Conservation (phyloP, 2,329 filamentous ascomycete genomes). For the Colletotrichum brevisporum region DNA sequence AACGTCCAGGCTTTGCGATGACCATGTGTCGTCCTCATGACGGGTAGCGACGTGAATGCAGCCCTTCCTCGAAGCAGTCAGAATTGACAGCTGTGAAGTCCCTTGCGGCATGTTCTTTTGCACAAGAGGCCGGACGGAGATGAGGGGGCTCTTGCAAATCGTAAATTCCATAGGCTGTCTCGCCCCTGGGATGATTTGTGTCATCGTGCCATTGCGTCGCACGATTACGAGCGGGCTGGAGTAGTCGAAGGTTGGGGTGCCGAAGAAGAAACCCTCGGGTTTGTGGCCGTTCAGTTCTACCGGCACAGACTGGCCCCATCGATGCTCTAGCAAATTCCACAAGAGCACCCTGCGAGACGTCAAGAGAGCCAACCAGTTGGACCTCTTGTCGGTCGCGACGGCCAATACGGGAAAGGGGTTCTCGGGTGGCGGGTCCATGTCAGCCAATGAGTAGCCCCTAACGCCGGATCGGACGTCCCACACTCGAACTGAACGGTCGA, state of each 20-base stretch:
- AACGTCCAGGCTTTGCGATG: conserved; percentile 62
- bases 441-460: conserved; percentile 57
- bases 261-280: conserved; percentile 76
- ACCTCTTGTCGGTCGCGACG: conserved; percentile 74
- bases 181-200: conserved; percentile 67
- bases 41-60: conserved; percentile 64
- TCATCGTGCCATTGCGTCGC: conserved; percentile 74
- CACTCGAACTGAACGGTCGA: conserved; percentile 78
- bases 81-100: conserved; percentile 47
- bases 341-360: conserved; percentile 71
- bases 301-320: conserved; percentile 68
- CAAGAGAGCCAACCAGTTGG: conserved; percentile 75
- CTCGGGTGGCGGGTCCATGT: conserved; percentile 56
- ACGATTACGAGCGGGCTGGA: conserved; percentile 71
- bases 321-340: conserved; percentile 72
- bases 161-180: conserved; percentile 58
- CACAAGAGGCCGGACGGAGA: conserved; percentile 63
- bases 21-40: conserved; percentile 60
- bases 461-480: conserved; percentile 71
- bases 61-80: conserved; percentile 63
- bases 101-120: conserved; percentile 57
- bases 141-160: conserved; percentile 67
- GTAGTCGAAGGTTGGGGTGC: conserved; percentile 53
- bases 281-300: conserved; percentile 71
- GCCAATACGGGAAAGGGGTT: conserved; percentile 74